Conservation (phyloP, 1,284 basidiomycete species). For the Fomitopsis pinicola region DNA sequence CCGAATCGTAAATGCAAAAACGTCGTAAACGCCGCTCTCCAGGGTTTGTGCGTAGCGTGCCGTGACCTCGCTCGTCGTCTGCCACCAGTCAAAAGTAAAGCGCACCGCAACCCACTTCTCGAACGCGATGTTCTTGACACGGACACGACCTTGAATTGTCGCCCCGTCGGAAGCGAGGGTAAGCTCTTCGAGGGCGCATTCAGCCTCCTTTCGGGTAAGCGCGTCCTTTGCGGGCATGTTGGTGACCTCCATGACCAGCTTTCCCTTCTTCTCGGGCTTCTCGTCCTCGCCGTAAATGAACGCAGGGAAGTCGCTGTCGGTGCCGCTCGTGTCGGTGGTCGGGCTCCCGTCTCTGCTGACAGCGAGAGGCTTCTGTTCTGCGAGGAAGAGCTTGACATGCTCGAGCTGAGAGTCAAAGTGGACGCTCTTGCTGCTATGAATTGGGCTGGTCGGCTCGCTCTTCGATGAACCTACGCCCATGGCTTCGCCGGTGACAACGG, state of each 20-base stretch:
- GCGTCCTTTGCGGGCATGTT: constrained; percentile 41
- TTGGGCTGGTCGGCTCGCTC: constrained; percentile 59
- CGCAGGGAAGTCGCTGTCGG: constrained; percentile 63
- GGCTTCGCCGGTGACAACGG: constrained; percentile 39
- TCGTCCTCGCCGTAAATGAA: constrained; percentile 50
- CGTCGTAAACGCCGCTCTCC: constrained; percentile 55
- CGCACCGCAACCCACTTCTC: constrained; percentile 86
- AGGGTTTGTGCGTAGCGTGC: constrained; percentile 73
- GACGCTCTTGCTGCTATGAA: constrained; percentile 70
- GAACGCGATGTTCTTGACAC: constrained; percentile 84
- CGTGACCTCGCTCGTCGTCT: constrained; percentile 91
- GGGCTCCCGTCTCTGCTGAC: constrained; percentile 91
- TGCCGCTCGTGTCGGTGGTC: constrained; percentile 74
- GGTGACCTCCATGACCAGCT: constrained; percentile 47
- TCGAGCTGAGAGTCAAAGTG: constrained; percentile 93
- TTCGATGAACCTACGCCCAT: constrained; percentile 34
- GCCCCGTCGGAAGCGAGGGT: constrained; percentile 58
- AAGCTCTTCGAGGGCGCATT: constrained; percentile 52
- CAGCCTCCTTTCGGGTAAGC: constrained; percentile 26
- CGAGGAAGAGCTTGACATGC: constrained; percentile 89
- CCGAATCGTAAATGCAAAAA: constrained; percentile 64
- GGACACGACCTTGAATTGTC: constrained; percentile 64
- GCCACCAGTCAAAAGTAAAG: constrained; percentile 94
- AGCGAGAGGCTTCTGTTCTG: constrained; percentile 90
- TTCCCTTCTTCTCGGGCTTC: constrained; percentile 34